Conservation (phyloP, 1,284 basidiomycete genomes). For the Fomitopsis palustris region DNA sequence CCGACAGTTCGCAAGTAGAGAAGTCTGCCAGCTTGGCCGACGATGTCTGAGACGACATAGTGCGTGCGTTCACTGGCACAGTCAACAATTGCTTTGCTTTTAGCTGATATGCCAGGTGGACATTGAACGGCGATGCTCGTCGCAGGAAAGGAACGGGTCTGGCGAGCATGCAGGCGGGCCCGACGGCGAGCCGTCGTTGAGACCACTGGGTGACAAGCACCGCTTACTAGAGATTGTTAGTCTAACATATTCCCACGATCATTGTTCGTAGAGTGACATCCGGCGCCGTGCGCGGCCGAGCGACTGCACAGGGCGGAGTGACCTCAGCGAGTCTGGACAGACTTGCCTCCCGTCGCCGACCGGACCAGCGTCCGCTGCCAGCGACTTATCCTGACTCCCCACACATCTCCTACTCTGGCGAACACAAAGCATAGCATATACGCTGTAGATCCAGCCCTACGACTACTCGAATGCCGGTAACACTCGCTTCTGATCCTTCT, state of each 20-base stretch:
- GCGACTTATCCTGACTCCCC: background rate
- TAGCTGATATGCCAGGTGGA: slow-evolving; percentile 2
- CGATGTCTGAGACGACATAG: slow-evolving; percentile 15
- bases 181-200: background rate
- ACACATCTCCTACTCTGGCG: background rate
- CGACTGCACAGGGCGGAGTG: background rate
- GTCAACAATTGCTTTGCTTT: background rate
- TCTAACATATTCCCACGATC: background rate
- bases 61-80: slow-evolving; percentile 10
- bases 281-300: background rate
- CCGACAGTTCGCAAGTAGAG: slow-evolving; percentile 85
- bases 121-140: slow-evolving; percentile 4
- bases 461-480: slow-evolving; percentile 11
- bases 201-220: background rate
- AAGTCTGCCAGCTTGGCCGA: slow-evolving; percentile 39
- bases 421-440: background rate
- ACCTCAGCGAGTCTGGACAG: background rate
- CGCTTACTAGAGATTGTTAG: background rate
- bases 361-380: background rate
- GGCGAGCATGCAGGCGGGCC: background rate
- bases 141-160: background rate
- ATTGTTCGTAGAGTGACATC: background rate
- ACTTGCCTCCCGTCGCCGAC: background rate
- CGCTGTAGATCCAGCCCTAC: background rate
- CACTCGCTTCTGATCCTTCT: slow-evolving; percentile 12